Base-by-base conservation (phyloP, 2,329 filamentous ascomycete species). In the Neonectria ditissima region DNA sequence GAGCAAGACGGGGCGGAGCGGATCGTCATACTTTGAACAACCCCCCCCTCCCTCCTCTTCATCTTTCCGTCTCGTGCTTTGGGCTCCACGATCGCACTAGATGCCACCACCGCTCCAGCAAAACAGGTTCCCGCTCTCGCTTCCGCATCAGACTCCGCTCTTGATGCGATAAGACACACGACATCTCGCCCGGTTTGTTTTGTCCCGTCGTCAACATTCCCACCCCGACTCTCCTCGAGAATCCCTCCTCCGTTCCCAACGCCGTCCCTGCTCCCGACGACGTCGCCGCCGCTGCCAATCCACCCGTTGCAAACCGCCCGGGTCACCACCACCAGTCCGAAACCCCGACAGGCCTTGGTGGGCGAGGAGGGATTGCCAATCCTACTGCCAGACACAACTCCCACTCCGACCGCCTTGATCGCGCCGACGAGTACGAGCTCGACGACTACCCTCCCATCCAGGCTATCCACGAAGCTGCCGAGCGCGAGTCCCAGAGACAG, bases 341-440 rank as follows among this genome's bases (percentile, higher is more conserved):
- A 62, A 60, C 56, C 55, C 64, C 67, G 65, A 74, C 63, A 67
- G 65, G 68, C 69, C 68, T 56, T 62, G 61, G 71, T 65, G 73
- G 75, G 67, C 70, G 79, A 78, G 79, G 79, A 80, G 79, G 79
- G 79, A 79, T 67, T 70, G 66, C 58, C 51, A 44, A 52, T 59
- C 62, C 62, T 37, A 61, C 51, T 30, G 63, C 55, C 53, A 55
- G 44, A 41, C 64, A 43, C 24, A 50, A 32, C 26, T 50, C 20
- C 30, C 34, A 9, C 26, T 50, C 55, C 22, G 47, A 50, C 45
- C 28, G 63, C 24, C 55, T 34, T 43, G 57, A 53, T 39, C 43
- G 52, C 24, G 55, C 51, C 45, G 45, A 48, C 44, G 67, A 71
- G 34, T 82, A 80, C 75, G 82, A 84, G 67, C 80, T 86, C 50